These are phyloP conservation scores for Globisporangium abappressorium DNA, from an alignment of 352 stramenopile genomes.

Conservation along the genomic window DNA sequence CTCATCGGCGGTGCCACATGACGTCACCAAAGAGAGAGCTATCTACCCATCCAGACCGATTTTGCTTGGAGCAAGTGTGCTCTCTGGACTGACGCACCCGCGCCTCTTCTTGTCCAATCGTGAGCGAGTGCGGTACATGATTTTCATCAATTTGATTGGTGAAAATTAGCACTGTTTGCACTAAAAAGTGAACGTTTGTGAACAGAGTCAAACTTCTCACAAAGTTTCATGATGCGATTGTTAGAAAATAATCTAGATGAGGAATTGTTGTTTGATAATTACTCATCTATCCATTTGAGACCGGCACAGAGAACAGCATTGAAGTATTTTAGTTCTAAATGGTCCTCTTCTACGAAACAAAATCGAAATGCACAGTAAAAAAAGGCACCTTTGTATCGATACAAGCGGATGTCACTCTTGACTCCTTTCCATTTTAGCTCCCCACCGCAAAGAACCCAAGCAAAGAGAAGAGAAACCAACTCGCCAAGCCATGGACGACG, in stretches of 20 bases:
- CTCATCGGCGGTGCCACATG: neutral
- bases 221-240: neutral
- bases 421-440: neutral
- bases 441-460: neutral
- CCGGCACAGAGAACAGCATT: neutral
- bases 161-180: neutral
- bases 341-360: neutral
- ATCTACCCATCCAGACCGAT: neutral
- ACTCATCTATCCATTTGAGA: neutral
- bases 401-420: neutral
- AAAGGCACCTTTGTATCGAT: neutral
- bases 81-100: neutral
- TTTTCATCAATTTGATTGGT: neutral
- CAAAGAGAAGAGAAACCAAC: neutral
- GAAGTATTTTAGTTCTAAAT: neutral
- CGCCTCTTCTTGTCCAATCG: neutral
- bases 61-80: neutral
- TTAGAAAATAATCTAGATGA: neutral
- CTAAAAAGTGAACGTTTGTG: neutral
- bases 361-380: neutral
- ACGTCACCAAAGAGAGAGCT: neutral
- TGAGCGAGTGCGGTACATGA: neutral
- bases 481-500: slow-evolving; percentile 1
- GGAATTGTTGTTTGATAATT: neutral
- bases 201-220: neutral